These are phyloP conservation scores for Sicyos edulis DNA, from an alignment of 306 rosid genomes.

Conservation along the genomic window DNA sequence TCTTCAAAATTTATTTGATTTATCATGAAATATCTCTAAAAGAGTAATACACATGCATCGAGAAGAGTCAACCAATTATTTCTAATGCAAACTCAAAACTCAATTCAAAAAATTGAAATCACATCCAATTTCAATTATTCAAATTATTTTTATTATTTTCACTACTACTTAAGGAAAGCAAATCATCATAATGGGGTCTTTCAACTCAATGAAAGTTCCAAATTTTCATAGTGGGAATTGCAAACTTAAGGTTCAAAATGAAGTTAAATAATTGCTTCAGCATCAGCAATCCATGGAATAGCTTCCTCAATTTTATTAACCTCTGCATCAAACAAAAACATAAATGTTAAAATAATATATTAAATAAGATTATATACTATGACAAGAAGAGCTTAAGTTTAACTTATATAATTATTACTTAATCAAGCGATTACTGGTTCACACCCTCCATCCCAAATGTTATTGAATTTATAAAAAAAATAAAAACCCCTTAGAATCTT, in stretches of 20 bases:
- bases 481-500: too few relatives aligned
- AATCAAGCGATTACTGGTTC: too few relatives aligned
- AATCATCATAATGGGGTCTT: background rate
- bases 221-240: background rate
- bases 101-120: background rate
- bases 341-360: background rate
- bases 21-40: too few relatives aligned
- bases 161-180: background rate
- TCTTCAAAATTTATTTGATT: too few relatives aligned
- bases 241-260: background rate
- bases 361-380: too few relatives aligned
- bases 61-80: too few relatives aligned
- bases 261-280: slow-evolving; percentile 5
- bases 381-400: too few relatives aligned
- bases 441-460: too few relatives aligned
- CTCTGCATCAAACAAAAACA: background rate
- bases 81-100: background rate
- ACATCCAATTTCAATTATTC: background rate
- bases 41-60: too few relatives aligned
- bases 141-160: background rate
- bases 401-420: too few relatives aligned
- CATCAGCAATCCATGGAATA: slow-evolving; percentile 3
- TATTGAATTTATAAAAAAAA: too few relatives aligned
- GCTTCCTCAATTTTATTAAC: slow-evolving; percentile 2
- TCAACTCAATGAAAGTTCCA: background rate